These are phyloP conservation scores for Xylariaceae sp. DNA, from an alignment of 2,329 filamentous ascomycete genomes.

Conservation along the genomic window DNA sequence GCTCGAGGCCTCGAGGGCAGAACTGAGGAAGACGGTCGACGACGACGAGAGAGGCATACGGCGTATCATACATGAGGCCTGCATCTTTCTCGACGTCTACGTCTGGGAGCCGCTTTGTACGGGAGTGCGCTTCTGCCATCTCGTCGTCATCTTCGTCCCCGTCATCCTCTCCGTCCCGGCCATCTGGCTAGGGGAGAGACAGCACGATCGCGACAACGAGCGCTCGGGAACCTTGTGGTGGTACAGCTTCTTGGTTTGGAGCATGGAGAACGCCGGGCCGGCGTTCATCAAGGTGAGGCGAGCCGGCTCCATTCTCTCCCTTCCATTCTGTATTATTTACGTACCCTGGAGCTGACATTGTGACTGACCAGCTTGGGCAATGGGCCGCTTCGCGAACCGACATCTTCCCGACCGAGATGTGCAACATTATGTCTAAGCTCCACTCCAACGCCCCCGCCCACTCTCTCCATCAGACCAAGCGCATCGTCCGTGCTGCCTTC, in stretches of 20 bases:
- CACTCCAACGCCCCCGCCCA: constrained; percentile 95
- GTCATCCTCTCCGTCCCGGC: constrained; percentile 76
- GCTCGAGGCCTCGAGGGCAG: constrained; percentile 75
- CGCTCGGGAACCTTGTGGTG: constrained; percentile 84
- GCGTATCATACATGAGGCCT: constrained; percentile 54
- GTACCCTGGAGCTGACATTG: constrained; percentile 14
- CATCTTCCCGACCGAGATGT: constrained; percentile 92
- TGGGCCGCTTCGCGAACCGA: constrained; percentile 96
- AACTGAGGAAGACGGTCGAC: constrained; percentile 67
- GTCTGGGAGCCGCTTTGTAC: constrained; percentile 86
- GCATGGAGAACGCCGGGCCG: constrained; percentile 90
- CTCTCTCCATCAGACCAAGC: constrained; percentile 73
- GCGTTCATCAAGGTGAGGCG: constrained; percentile 85
- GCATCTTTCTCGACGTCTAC: constrained; percentile 66
- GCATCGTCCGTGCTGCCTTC: constrained; percentile 78
- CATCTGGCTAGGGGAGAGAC: constrained; percentile 71
- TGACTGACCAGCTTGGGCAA: constrained; percentile 70
- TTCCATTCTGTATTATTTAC: background rate
- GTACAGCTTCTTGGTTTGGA: constrained; percentile 81
- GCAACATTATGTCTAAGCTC: constrained; percentile 85
- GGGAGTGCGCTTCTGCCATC: constrained; percentile 79
- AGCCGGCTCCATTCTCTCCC: background rate
- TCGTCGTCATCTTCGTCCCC: constrained; percentile 85
- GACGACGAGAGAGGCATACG: constrained; percentile 57
- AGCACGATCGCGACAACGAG: constrained; percentile 66